A percentile compares a stretch with the other conserved stretches of the same genome.
Conservation (phyloP, 129 eudicot species). For the Gnaphalium uliginosum region DNA sequence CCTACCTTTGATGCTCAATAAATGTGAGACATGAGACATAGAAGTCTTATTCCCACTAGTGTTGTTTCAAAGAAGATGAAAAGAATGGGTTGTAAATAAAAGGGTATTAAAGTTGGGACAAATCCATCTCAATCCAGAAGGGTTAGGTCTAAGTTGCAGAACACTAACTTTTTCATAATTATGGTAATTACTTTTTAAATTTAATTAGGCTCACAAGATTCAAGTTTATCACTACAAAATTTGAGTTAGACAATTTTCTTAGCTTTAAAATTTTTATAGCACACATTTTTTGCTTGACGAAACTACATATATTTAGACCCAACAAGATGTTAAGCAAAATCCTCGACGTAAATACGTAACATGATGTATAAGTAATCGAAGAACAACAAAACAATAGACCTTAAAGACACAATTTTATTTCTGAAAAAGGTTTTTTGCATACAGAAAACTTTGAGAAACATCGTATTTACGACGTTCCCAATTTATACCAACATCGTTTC, state of each 20-base stretch:
- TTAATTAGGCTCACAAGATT: not conserved
- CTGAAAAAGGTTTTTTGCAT: too few species aligned
- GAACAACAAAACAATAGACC: too few species aligned
- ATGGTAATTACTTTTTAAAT: not conserved
- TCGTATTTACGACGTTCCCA: not conserved
- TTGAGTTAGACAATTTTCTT: not conserved
- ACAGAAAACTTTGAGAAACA: not conserved
- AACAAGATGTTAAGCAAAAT: too few species aligned
- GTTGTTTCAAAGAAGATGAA: slow-evolving; percentile 29
- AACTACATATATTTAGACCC: too few species aligned
- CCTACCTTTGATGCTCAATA: slow-evolving; percentile 37
- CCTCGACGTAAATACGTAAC: too few species aligned
- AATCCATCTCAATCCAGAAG: slow-evolving; percentile 37
- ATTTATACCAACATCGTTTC: not conserved
- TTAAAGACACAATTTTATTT: too few species aligned
- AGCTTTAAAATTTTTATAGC: not conserved
- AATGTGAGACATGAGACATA: slow-evolving; percentile 44
- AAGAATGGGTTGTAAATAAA: slow-evolving; percentile 36
- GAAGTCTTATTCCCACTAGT: slow-evolving; percentile 42
- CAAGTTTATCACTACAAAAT: not conserved
- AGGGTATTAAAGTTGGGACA: slow-evolving; percentile 38
- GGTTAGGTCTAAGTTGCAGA: slow-evolving; percentile 25
- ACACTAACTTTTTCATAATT: not conserved
- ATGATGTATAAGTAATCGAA: too few species aligned
- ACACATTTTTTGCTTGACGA: too few species aligned